Evolutionary conservation across 768 basidiomycete genomes (phyloP).

Genomic region (Russula emetica): DNA sequence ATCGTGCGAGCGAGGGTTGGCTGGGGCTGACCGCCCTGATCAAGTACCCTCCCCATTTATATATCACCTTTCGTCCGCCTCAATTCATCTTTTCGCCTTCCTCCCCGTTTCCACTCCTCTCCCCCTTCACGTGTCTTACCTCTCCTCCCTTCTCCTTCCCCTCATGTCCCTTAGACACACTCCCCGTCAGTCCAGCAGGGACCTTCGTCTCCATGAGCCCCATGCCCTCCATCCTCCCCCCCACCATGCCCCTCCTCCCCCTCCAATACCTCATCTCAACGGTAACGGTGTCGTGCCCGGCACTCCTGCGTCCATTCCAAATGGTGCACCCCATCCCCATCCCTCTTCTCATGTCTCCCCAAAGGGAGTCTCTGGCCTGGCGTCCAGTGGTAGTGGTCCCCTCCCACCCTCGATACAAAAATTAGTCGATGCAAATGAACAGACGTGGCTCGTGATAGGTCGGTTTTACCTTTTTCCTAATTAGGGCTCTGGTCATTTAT

Average conservation of each 20-base stretch:
- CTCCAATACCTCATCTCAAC: constrained; percentile 49
- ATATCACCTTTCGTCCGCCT: constrained; percentile 28
- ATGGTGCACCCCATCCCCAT: constrained; percentile 41
- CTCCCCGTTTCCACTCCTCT: constrained; percentile 33
- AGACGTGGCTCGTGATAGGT: constrained; percentile 96
- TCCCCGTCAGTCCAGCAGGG: constrained; percentile 56
- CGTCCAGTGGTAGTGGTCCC: constrained; percentile 26
- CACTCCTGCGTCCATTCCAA: constrained; percentile 43
- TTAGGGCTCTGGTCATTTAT: constrained; percentile 21
- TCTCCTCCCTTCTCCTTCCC: constrained; percentile 22
- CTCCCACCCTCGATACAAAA: constrained; percentile 58
- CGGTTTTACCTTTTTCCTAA: constrained; percentile 29
- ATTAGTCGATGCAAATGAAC: constrained; percentile 82
- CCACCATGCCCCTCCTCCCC: constrained; percentile 41
- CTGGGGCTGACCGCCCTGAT: constrained; percentile 38
- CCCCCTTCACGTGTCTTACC: constrained; percentile 31
- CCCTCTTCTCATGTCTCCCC: constrained; percentile 40
- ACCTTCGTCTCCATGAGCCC: constrained; percentile 61
- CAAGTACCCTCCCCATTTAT: constrained; percentile 39
- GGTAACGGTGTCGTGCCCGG: constrained; percentile 44
- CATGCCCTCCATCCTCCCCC: constrained; percentile 43
- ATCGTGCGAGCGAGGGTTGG: constrained; percentile 50
- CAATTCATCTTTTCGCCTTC: constrained; percentile 32
- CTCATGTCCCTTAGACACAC: constrained; percentile 60
- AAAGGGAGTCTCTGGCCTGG: constrained; percentile 28